Base-by-base conservation (phyloP, 1,139 yeast genomes). In the Meyerozyma carpophila region DNA sequence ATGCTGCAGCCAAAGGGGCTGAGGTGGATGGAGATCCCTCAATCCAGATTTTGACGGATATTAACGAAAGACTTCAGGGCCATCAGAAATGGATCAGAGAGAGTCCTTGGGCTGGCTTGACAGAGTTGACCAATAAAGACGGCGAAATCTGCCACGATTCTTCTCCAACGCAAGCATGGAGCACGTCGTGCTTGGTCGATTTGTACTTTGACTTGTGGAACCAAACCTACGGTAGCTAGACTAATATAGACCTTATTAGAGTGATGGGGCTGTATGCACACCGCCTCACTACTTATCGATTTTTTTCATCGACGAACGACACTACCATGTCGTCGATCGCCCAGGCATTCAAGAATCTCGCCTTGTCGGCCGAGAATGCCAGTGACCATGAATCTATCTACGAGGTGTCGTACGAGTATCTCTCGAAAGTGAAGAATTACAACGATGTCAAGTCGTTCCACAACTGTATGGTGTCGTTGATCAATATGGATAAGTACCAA, bases 121-220 rank as follows among this genome's bases (percentile, higher is more conserved):
- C 98, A 0, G 98, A 93, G 61, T 72, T 93, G 58, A 90, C 98
- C 6, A 90, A 93, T 59, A 88, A 86, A 62, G 83, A 85, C 56
- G 98, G 98, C 4, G 81, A 70, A 34, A 54, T 82, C 10, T 93
- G 98, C 62, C 57, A 63, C 13, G 98, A 93, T 61, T 87, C 96
- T 2, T 85, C 95, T 52, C 96, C 98, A 4, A 83, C 97, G 0
- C 98, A 93, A 62, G 98, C 98, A 0, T 93, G 98, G 98, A 86
- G 95, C 58, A 68, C 90, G 0, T 84, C 94, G 3, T 87, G 96
- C 55, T 66, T 93, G 48, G 66, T 93, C 42, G 98, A 93, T 59
- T 66, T 93, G 46, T 86, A 82, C 62, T 74, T 75, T 51, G 96
- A 89, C 56, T 61, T 80, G 36, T 77, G 72, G 73, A 61, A 56